phyloP scores from a whole-genome alignment of 2,329 filamentous ascomycete genomes.

The Phaeophleospora eucalypticola region DNA sequence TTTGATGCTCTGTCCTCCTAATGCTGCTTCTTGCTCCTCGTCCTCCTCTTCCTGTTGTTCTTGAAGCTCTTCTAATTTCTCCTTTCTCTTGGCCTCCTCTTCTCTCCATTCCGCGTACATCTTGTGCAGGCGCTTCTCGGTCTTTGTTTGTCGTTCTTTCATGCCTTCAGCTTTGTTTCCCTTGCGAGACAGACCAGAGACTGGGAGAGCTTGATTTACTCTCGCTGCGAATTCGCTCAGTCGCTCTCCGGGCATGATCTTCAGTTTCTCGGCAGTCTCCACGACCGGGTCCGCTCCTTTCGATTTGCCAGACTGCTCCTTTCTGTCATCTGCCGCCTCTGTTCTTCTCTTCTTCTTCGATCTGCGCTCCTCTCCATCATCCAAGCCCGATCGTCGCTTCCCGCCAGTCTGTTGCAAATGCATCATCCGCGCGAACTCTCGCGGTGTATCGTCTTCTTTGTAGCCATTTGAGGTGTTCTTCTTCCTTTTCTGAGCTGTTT shows the following conservation, averaged over 20 bases:
- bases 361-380: conserved; percentile 58
- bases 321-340: conserved; percentile 11
- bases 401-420: conserved; percentile 56
- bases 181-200: conserved; percentile 61
- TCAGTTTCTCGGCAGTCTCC: conserved; percentile 46
- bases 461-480: conserved; percentile 38
- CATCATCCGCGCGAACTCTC: conserved; percentile 84
- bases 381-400: conserved; percentile 59
- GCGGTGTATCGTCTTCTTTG: conserved; percentile 74
- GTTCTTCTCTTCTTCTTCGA: conserved; percentile 43
- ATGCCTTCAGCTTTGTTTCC: conserved; percentile 61
- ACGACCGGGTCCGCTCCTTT: background rate
- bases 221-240: conserved; percentile 76
- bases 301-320: background rate
- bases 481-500: conserved; percentile 34
- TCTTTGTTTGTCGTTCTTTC: conserved; percentile 70
- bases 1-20: conserved; percentile 60
- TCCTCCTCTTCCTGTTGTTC: conserved; percentile 63
- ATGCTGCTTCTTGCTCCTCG: conserved; percentile 58
- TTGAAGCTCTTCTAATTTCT: conserved; percentile 66
- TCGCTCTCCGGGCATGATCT: conserved; percentile 78
- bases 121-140: conserved; percentile 71
- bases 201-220: conserved; percentile 78
- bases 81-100: conserved; percentile 73
- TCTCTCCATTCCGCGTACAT: conserved; percentile 64